Conservation (phyloP, 306 rosid species). For the Gastrolobium villosum region DNA sequence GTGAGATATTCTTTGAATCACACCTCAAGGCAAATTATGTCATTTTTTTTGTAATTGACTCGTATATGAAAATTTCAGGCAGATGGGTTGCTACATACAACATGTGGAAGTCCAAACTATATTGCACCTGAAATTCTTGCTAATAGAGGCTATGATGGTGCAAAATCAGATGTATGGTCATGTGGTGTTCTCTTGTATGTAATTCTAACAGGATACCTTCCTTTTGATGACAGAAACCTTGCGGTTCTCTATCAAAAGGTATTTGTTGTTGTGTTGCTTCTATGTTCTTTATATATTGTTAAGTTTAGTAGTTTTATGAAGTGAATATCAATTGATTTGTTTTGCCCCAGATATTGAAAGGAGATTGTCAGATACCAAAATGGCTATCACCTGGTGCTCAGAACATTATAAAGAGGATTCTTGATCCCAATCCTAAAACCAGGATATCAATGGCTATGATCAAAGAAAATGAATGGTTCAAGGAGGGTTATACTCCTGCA, state of each 20-base stretch:
- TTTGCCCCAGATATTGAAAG: slow-evolving; percentile 64
- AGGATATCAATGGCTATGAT: slow-evolving; percentile 72
- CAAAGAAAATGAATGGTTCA: slow-evolving; percentile 87
- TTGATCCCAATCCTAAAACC: slow-evolving; percentile 78
- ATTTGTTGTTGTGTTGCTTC: background rate
- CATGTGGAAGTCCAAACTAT: slow-evolving; percentile 97
- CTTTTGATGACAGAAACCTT: slow-evolving; percentile 92
- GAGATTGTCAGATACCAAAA: slow-evolving; percentile 76
- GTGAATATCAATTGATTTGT: background rate
- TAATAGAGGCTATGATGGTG: slow-evolving; percentile 90
- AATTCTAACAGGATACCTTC: slow-evolving; percentile 83
- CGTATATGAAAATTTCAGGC: slow-evolving; percentile 58
- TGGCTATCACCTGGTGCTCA: slow-evolving; percentile 76
- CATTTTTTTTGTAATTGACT: background rate
- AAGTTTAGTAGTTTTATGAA: slow-evolving; percentile 21
- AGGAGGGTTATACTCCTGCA: slow-evolving; percentile 62
- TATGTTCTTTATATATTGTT: background rate
- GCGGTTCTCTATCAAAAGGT: slow-evolving; percentile 94
- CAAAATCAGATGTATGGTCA: slow-evolving; percentile 91
- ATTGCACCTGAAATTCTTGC: slow-evolving; percentile 97
- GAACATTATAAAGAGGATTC: slow-evolving; percentile 72
- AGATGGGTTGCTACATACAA: slow-evolving; percentile 92
- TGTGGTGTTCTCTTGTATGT: slow-evolving; percentile 94
- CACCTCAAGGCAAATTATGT: background rate
- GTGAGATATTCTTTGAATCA: slow-evolving; percentile 51